Evolutionary conservation across 192 early-diverging fungal genomes (phyloP).

Genomic region (Coemansia sp.): DNA sequence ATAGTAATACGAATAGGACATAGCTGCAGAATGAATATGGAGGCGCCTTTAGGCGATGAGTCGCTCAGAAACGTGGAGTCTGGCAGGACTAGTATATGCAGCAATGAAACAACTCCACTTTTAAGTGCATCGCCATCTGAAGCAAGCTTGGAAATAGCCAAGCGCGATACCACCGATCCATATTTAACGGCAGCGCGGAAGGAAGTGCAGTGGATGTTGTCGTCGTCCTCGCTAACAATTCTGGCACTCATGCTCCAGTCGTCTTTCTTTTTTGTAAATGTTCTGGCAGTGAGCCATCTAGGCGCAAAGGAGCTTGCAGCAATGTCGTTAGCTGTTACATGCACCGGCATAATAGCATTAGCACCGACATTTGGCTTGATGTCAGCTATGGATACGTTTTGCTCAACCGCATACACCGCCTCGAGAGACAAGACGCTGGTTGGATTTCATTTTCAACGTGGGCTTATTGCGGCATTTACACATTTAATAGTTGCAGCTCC

Average conservation of each 20-base stretch:
- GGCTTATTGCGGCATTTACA: conserved; percentile 16
- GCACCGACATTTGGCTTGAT: conserved; percentile 62
- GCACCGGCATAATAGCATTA: conserved; percentile 20
- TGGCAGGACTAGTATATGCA: background rate
- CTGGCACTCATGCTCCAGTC: conserved; percentile 55
- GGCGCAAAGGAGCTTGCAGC: conserved; percentile 60
- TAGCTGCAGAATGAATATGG: too few relatives aligned
- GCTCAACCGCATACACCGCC: too few relatives aligned
- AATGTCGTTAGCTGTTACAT: conserved; percentile 62
- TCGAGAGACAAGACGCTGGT: conserved; percentile 35
- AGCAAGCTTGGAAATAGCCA: conserved; percentile 29
- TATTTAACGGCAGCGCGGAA: conserved; percentile 18
- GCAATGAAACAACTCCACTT: conserved; percentile 13
- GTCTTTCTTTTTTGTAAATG: conserved; percentile 61
- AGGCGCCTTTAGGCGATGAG: background rate
- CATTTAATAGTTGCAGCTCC: conserved; percentile 10
- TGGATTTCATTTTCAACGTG: conserved; percentile 37
- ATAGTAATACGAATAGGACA: too few relatives aligned
- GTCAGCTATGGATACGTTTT: conserved; percentile 50
- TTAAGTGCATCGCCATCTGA: conserved; percentile 38
- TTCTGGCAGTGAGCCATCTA: conserved; percentile 61
- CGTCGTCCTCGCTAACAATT: conserved; percentile 31
- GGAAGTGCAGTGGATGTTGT: conserved; percentile 32
- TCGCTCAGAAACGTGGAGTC: conserved; percentile 13
- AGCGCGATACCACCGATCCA: conserved; percentile 30